These are phyloP conservation scores for Fusarium tuaranense DNA, from an alignment of 2,329 filamentous ascomycete genomes.

Conservation along the genomic window DNA sequence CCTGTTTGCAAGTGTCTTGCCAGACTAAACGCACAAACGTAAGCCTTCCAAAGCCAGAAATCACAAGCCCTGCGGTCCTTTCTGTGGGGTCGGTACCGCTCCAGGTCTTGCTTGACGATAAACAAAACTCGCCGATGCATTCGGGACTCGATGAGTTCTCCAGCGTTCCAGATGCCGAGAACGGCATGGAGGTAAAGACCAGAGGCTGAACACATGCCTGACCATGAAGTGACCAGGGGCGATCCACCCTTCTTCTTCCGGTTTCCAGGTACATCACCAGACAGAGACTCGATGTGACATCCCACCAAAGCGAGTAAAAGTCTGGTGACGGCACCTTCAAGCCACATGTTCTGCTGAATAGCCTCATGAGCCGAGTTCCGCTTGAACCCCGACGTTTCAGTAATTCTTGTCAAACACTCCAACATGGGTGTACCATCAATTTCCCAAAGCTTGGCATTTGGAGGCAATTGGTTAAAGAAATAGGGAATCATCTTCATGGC, in stretches of 20 bases:
- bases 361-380: background rate
- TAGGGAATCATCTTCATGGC: conserved; percentile 30
- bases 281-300: conserved; percentile 28
- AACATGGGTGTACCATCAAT: conserved; percentile 17
- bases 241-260: background rate
- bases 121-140: conserved; percentile 26
- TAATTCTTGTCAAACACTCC: conserved; percentile 18
- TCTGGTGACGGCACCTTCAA: conserved; percentile 32
- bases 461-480: conserved; percentile 25
- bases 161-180: conserved; percentile 30
- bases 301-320: conserved; percentile 27
- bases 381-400: background rate
- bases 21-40: conserved; percentile 32
- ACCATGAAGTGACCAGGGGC: conserved; percentile 24
- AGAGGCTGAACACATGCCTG: conserved; percentile 14
- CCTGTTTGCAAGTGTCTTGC: background rate
- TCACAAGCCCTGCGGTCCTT: background rate
- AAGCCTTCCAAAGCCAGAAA: conserved; percentile 40
- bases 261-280: rapidly evolving
- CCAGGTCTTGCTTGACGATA: conserved; percentile 25
- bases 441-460: conserved; percentile 6
- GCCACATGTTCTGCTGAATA: conserved; percentile 22
- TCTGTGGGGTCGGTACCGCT: background rate
- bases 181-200: conserved; percentile 29
- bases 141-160: conserved; percentile 23